Evolutionary conservation across 306 rosid species (phyloP), one percentile per base, ranked within the genome.

Genomic region (Cucumis hystrix): DNA sequence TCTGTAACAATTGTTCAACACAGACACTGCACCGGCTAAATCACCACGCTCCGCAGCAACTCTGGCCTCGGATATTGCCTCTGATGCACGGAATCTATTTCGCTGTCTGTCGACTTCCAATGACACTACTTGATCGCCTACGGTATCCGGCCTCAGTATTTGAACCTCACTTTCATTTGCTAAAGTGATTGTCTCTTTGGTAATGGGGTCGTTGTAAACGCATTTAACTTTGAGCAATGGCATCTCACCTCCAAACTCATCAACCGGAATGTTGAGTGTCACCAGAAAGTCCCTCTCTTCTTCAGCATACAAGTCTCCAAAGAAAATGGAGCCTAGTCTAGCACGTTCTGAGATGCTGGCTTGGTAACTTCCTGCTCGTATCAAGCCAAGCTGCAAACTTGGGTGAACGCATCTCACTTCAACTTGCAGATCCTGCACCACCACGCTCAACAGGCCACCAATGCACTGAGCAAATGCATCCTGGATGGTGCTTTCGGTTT

Each of bases 391-490:
- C 77, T 77, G 85, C 79, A 91, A 82, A 76, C 62, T 25, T 2
- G 92, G 86, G 81, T 90, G 88, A 81, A 79, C 85, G 75, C 96
- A 95, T 61, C 58, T 83, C 40, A 92, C 81, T 79, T 84, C 83
- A 13, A 95, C 84, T 65, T 78, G 85, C 25, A 95, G 83, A 79
- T 92, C 93, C 82, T 92, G 99, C 83, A 90, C 92, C 62, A 95
- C 96, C 80, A 95, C 99, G 49, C 99, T 95, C 81, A 95, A 81
- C 30, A 95, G 89, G 49, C 99, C 99, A 21, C 99, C 99, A 76
- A 95, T 89, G 84, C 99, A 95, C 83, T 92, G 99, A 35, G 99
- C 99, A 79, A 95, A 95, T 70, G 97, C 99, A 81, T 95, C 97
- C 85, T 95, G 99, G 78, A 95, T 90, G 77, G 91, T 95, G 78